Base-by-base conservation (phyloP, 2,329 filamentous ascomycete genomes). In the Cyphellophora attinorum region DNA sequence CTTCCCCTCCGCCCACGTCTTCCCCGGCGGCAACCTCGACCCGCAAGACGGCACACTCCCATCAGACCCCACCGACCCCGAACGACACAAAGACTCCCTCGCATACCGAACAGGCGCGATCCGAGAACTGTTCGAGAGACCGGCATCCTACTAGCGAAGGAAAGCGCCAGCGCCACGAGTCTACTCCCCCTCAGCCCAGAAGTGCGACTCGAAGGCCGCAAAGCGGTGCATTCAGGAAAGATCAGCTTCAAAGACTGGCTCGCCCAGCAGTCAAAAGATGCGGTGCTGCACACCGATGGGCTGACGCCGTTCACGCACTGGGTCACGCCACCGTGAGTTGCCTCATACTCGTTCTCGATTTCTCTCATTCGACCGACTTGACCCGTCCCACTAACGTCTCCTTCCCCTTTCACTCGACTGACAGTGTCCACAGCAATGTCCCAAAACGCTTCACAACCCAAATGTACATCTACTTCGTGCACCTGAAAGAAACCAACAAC, bases 61-160 rank as follows among this genome's bases (percentile, higher is more conserved):
- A 1, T 52, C 59, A 0, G 67, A 67, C 11, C 65, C 74, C 17
- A 57, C 64, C 0, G 45, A 48, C 29, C 34, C 42, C 15, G 62
- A 59, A 6, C 64, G 79, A 10, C 86, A 95, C 49, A 57, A 65
- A 8, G 88, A 95, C 54, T 76, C 76, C 1, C 61, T 66, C 1
- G 71, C 76, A 3, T 95, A 95, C 53, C 70, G 86, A n/a, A 60
- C 84, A 21, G 86, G 81, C 5, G 91, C 88, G 0, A 75, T 96
- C 15, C 70, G 91, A 5, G 91, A 96, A 64, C 85, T 85, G 0
- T 96, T 96, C 53, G 91, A 98, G 91, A 96, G 62, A 88, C 83
- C 45, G 91, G 91, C 1, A 85, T 95, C 35, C 60, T 96, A 16
- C 68, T 96, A 3, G 85, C 84, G 3, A 59, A 56, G 3, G 52